A percentile compares a stretch with the other conserved stretches of the same genome.
Conservation (phyloP, 1,139 yeast genomes). For the Taiozyma sp. region DNA sequence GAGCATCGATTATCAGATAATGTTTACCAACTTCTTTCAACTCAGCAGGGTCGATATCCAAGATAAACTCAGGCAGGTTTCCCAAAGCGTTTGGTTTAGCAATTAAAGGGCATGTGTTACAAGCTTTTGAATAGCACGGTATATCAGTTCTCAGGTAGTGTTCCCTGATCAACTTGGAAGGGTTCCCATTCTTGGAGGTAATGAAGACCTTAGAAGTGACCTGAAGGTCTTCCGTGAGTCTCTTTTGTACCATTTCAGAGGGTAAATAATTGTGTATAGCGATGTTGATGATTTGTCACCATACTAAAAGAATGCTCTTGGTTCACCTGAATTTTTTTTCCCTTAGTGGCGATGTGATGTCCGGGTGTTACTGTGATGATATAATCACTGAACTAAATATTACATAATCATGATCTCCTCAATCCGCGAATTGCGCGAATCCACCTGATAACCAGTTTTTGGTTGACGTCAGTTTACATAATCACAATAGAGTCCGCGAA, state of each 20-base stretch:
- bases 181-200: slow-evolving; percentile 84
- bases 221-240: slow-evolving; percentile 45
- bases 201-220: slow-evolving; percentile 92
- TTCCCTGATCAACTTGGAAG: slow-evolving; percentile 88
- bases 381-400: not conserved
- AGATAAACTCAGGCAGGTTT: slow-evolving; percentile 43
- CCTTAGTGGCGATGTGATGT: not conserved
- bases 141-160: slow-evolving; percentile 91
- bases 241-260: slow-evolving; percentile 9
- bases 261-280: not conserved
- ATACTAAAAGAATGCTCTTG: not conserved
- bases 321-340: not conserved
- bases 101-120: slow-evolving; percentile 48
- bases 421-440: not conserved
- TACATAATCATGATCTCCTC: not conserved
- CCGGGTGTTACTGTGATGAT: not conserved
- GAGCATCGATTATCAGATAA: slow-evolving; percentile 83
- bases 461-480: not conserved
- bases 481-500: not conserved
- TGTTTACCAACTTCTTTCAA: slow-evolving; percentile 46
- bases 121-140: slow-evolving; percentile 78
- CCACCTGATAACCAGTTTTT: not conserved
- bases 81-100: slow-evolving; percentile 51
- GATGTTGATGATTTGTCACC: not conserved
- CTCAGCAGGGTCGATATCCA: slow-evolving; percentile 47